Evolutionary conservation across 495 filamentous ascomycete species (phyloP).

Genomic region (Penicillium daleae): DNA sequence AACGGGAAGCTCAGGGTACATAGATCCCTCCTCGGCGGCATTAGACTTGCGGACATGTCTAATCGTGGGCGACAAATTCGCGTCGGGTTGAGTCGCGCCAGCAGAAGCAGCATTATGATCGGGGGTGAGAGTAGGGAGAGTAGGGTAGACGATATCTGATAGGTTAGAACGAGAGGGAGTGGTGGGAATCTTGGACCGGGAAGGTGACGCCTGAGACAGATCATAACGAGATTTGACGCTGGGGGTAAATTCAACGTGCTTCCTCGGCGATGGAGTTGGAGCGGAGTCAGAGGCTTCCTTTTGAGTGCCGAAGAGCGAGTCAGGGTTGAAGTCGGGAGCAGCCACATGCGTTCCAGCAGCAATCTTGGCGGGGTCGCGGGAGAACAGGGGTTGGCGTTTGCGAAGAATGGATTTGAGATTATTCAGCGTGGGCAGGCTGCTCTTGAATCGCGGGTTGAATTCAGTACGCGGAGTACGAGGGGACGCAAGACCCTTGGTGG

Average conservation of each 20-base stretch:
- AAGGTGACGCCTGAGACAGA: conserved; percentile 42
- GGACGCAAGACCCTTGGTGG: conserved; percentile 44
- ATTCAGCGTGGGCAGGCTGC: conserved; percentile 42
- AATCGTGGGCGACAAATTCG: conserved; percentile 34
- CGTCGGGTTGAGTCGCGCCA: conserved; percentile 1
- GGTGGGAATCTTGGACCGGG: conserved; percentile 48
- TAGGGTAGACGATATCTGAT: conserved; percentile 48
- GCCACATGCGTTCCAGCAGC: conserved; percentile 63
- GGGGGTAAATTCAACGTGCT: conserved; percentile 64
- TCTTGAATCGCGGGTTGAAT: conserved; percentile 52
- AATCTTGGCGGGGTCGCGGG: conserved; percentile 60
- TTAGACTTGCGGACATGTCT: conserved; percentile 44
- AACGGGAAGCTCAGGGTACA: conserved; percentile 42
- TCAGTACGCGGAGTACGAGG: conserved; percentile 52
- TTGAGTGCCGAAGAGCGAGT: conserved; percentile 47
- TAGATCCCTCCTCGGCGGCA: conserved; percentile 10
- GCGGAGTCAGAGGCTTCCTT: conserved; percentile 31
- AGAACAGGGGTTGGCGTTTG: conserved; percentile 62
- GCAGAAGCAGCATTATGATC: conserved; percentile 29
- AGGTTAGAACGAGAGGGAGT: conserved; percentile 25
- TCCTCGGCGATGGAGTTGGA: conserved; percentile 53
- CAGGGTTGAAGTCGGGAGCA: conserved; percentile 49
- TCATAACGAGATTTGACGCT: conserved; percentile 52
- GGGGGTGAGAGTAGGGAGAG: conserved; percentile 45
- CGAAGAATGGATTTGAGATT: conserved; percentile 66